Conservation (phyloP, 306 rosid genomes). For the Dryas octopetala region DNA sequence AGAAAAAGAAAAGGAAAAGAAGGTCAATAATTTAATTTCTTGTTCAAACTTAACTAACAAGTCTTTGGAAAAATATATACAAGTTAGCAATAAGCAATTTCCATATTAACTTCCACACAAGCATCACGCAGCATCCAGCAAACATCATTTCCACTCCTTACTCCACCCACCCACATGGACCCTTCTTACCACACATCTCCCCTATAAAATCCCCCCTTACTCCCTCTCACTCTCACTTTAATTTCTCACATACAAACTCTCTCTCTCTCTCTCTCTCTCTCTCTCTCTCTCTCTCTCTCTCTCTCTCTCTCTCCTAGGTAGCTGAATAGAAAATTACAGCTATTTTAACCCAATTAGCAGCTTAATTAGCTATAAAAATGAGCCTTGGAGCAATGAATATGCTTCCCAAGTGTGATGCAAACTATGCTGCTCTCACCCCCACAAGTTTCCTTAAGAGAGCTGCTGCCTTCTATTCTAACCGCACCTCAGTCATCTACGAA, state of each 20-base stretch:
- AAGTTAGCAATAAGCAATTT: neutral
- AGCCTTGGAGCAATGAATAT: constrained; percentile 38
- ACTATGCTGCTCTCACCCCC: constrained; percentile 66
- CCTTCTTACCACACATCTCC: neutral
- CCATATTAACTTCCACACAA: constrained; percentile 14
- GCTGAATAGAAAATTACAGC: too few relatives aligned
- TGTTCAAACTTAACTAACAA: neutral
- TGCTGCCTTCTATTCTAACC: constrained; percentile 52
- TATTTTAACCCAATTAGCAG: too few relatives aligned
- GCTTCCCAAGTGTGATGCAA: constrained; percentile 62
- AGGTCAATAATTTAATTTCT: constrained; percentile 10
- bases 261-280: neutral
- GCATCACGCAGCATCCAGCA: neutral
- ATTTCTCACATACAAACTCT: neutral
- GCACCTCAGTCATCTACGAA: constrained; percentile 58
- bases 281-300: neutral
- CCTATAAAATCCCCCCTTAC: neutral
- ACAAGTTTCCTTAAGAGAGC: constrained; percentile 68
- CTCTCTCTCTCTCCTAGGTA: neutral
- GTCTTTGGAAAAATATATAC: too few relatives aligned
- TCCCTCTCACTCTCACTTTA: neutral
- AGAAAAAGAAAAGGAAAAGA: neutral
- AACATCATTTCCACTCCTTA: neutral
- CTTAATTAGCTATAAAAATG: neutral
- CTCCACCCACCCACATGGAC: neutral